These are phyloP conservation scores for Clarireedia homoeocarpa DNA, from an alignment of 2,329 filamentous ascomycete genomes.

Conservation along the genomic window DNA sequence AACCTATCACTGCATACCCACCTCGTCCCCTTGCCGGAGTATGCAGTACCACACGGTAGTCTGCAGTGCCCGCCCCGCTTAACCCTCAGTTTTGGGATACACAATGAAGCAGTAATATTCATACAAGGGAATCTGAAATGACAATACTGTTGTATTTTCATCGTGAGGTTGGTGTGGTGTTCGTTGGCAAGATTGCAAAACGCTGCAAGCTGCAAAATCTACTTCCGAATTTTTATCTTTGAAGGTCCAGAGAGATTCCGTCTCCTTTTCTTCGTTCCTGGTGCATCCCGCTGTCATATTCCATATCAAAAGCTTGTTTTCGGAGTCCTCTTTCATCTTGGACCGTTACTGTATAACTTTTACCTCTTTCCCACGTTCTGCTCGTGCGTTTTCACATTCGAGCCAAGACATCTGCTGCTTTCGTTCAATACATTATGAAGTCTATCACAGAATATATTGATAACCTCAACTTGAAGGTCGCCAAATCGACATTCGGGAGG, in stretches of 20 bases:
- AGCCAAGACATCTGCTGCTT: neutral
- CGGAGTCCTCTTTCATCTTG: neutral
- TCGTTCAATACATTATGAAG: neutral
- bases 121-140: neutral
- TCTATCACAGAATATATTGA: constrained; percentile 4
- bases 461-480: constrained; percentile 32
- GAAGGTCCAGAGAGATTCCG: neutral
- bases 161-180: neutral
- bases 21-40: constrained; percentile 5
- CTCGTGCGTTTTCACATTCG: constrained; percentile 9
- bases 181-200: neutral
- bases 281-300: constrained; percentile 8
- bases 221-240: constrained; percentile 6
- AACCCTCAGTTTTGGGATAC: neutral
- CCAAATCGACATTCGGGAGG: constrained; percentile 43
- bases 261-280: neutral
- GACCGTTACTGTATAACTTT: constrained; percentile 15
- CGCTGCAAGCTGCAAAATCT: neutral
- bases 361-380: constrained; percentile 16
- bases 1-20: constrained; percentile 3
- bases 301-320: constrained; percentile 7
- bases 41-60: constrained; percentile 12
- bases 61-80: neutral
- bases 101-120: constrained; percentile 1
- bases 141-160: neutral